Evolutionary conservation across 768 basidiomycete species (phyloP).

Genomic region (Gelatoporia subvermispora): DNA sequence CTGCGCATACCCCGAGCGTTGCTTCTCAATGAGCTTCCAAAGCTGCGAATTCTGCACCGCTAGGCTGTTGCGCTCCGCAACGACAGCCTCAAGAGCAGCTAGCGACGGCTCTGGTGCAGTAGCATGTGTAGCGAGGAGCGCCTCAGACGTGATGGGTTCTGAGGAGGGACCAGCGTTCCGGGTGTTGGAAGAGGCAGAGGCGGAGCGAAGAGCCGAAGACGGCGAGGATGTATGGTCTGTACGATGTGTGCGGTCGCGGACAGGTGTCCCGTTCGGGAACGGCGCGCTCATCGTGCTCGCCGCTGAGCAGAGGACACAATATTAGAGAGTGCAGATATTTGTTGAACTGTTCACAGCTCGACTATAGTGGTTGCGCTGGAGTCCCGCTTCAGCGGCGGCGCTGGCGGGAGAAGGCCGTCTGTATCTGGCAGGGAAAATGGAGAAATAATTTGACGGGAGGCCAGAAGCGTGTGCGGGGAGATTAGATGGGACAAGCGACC

Average conservation of each 20-base stretch:
- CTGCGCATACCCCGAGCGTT: slow-evolving; percentile 74
- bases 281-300: slow-evolving; percentile 10
- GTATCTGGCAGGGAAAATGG: neutral
- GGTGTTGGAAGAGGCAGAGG: slow-evolving; percentile 16
- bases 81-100: slow-evolving; percentile 67
- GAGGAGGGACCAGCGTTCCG: slow-evolving; percentile 21
- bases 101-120: slow-evolving; percentile 45
- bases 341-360: too few relatives aligned
- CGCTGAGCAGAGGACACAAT: neutral
- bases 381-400: slow-evolving; percentile 7
- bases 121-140: slow-evolving; percentile 52
- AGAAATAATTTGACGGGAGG: too few relatives aligned
- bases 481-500: neutral
- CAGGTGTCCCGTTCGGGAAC: slow-evolving; percentile 13
- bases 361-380: neutral
- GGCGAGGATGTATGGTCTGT: slow-evolving; percentile 16
- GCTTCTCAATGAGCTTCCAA: slow-evolving; percentile 95
- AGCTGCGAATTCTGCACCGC: slow-evolving; percentile 84
- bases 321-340: too few relatives aligned
- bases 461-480: neutral
- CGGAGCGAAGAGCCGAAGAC: slow-evolving; percentile 10
- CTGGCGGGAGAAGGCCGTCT: neutral
- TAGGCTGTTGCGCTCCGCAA: slow-evolving; percentile 77
- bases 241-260: slow-evolving; percentile 13
- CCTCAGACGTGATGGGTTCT: slow-evolving; percentile 43